Conservation (phyloP, 805 yeast genomes). For the Crinitomyces ghanaensis region DNA sequence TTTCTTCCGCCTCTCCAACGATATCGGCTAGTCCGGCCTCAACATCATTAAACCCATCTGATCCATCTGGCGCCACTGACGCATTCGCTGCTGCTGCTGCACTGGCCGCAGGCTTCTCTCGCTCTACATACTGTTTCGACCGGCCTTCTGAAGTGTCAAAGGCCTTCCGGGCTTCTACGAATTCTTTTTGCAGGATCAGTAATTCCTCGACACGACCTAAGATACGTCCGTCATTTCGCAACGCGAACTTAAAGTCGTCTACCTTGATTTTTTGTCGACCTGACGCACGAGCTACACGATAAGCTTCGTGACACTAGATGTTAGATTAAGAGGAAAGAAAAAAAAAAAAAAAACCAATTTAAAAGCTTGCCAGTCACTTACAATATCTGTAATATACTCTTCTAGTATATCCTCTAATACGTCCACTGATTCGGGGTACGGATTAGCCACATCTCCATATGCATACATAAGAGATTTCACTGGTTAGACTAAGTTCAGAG, state of each 20-base stretch:
- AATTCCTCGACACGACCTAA: slow-evolving; percentile 61
- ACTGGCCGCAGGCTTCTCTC: no score
- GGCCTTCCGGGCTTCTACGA: slow-evolving; percentile 53
- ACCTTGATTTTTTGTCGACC: slow-evolving; percentile 52
- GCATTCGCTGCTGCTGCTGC: no score
- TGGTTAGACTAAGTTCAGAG: slow-evolving; percentile 1
- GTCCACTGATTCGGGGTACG: slow-evolving; percentile 53
- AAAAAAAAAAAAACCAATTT: not conserved
- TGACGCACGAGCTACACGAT: slow-evolving; percentile 38
- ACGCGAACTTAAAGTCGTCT: slow-evolving; percentile 61
- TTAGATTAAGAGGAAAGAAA: not conserved
- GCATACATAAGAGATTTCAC: slow-evolving; percentile 53
- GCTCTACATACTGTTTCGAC: slow-evolving; percentile 20
- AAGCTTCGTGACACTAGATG: slow-evolving; percentile 38
- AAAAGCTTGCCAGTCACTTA: slow-evolving; percentile 12
- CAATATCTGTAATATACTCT: slow-evolving; percentile 48
- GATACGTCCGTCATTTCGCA: slow-evolving; percentile 54
- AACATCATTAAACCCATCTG: no score
- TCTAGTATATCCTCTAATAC: slow-evolving; percentile 58
- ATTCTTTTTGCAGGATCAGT: slow-evolving; percentile 45
- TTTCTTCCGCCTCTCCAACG: slow-evolving; percentile 24
- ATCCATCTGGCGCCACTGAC: no score
- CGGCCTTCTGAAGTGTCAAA: slow-evolving; percentile 53
- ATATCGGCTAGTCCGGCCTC: no score
- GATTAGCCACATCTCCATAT: slow-evolving; percentile 61